Conservation (phyloP, 2,329 filamentous ascomycete genomes). For the Neonectria magnoliae region DNA sequence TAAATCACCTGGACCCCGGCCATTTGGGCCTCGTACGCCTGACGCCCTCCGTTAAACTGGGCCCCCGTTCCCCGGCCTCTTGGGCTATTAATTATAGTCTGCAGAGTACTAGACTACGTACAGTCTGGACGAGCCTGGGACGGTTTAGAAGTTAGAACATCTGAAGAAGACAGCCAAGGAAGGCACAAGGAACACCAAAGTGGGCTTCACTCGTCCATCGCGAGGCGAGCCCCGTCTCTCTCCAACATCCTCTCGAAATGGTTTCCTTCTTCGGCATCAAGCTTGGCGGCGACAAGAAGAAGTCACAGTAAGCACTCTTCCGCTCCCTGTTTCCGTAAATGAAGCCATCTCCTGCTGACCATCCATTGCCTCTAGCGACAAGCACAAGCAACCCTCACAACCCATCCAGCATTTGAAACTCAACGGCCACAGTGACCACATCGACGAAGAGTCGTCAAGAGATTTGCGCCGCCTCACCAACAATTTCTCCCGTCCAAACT, state of each 20-base stretch:
- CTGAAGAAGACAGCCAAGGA: neutral
- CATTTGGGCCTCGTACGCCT: slow-evolving; percentile 31
- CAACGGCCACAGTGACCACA: neutral
- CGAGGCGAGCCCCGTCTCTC: neutral
- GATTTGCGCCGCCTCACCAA: slow-evolving; percentile 48
- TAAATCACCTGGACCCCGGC: slow-evolving; percentile 32
- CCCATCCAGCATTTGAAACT: slow-evolving; percentile 26
- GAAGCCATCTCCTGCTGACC: slow-evolving; percentile 20
- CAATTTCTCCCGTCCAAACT: slow-evolving; percentile 49
- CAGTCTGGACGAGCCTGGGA: slow-evolving; percentile 1
- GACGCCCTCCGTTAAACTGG: slow-evolving; percentile 28
- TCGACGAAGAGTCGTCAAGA: slow-evolving; percentile 13
- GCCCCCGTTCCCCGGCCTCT: slow-evolving; percentile 26
- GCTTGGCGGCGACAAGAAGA: slow-evolving; percentile 66
- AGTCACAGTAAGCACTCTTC: slow-evolving; percentile 54
- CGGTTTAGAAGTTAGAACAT: neutral
- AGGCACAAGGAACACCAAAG: neutral
- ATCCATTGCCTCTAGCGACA: slow-evolving; percentile 31
- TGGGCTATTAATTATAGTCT: slow-evolving; percentile 1
- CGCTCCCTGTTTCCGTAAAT: neutral
- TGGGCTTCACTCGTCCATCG: slow-evolving; percentile 11
- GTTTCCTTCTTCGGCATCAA: slow-evolving; percentile 69
- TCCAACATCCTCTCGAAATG: slow-evolving; percentile 50
- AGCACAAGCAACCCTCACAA: slow-evolving; percentile 29
- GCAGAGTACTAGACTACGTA: neutral